Evolutionary conservation across 257 asterid species (phyloP).

Genomic region (Lantana camara): DNA sequence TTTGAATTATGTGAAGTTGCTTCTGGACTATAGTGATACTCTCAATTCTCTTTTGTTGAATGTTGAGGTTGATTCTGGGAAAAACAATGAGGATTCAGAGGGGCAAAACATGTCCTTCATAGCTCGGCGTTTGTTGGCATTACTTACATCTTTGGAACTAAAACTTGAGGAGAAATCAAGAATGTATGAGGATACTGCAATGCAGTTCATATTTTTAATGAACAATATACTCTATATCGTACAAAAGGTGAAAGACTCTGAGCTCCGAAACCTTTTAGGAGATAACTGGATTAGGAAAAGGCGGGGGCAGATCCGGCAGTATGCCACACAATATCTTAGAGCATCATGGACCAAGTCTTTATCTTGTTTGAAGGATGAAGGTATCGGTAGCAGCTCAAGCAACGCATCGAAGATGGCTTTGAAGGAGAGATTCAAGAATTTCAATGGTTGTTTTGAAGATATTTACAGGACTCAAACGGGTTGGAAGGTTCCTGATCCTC

Average conservation of each 20-base stretch:
- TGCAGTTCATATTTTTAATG: conserved; percentile 86
- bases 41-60: conserved; percentile 63
- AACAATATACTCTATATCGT: conserved; percentile 87
- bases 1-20: conserved; percentile 86
- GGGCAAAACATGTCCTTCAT: conserved; percentile 52
- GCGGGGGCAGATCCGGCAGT: conserved; percentile 80
- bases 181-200: conserved; percentile 81
- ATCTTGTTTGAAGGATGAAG: conserved; percentile 84
- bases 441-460: conserved; percentile 91
- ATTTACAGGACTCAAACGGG: conserved; percentile 81
- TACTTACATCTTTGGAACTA: conserved; percentile 72
- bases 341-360: conserved; percentile 88
- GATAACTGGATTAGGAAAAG: conserved; percentile 83
- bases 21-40: conserved; percentile 79
- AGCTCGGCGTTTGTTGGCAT: conserved; percentile 59
- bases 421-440: conserved; percentile 89
- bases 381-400: conserved; percentile 77
- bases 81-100: conserved; percentile 45
- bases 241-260: conserved; percentile 90
- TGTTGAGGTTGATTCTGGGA: conserved; percentile 39
- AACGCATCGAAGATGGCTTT: conserved; percentile 76
- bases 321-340: conserved; percentile 87
- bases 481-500: conserved; percentile 96
- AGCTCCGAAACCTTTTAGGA: conserved; percentile 75
- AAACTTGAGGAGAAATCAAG: conserved; percentile 86